Conservation (phyloP, 148 eudicot genomes). For the Vaccinium darrowii region DNA sequence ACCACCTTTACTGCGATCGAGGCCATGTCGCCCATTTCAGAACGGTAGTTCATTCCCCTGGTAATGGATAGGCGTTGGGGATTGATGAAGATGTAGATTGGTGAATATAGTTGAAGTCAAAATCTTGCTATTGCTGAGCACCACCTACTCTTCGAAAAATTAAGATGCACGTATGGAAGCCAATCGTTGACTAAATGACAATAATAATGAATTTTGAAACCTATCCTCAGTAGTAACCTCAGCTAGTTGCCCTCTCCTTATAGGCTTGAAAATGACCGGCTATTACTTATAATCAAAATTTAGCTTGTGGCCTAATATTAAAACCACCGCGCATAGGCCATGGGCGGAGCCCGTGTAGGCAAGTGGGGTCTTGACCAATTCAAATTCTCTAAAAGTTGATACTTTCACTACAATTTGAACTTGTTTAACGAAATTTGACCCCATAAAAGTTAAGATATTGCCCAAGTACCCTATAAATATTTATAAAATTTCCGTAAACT, state of each 20-base stretch:
- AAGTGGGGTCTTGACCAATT: too few species aligned
- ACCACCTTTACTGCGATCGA: neutral
- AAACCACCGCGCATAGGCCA: too few species aligned
- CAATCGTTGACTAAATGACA: neutral
- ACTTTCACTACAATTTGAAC: too few species aligned
- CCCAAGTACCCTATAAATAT: too few species aligned
- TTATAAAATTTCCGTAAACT: too few species aligned
- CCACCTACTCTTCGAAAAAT: too few species aligned
- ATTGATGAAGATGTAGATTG: neutral
- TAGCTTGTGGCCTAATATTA: neutral
- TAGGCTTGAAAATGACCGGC: neutral
- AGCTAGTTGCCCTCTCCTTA: neutral
- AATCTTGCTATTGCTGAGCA: neutral
- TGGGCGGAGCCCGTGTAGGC: too few species aligned
- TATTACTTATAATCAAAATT: neutral
- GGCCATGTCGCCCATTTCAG: neutral
- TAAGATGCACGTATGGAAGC: neutral
- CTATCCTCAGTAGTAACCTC: neutral
- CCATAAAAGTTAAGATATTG: too few species aligned
- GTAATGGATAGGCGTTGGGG: neutral
- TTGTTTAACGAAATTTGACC: too few species aligned
- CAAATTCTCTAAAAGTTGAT: too few species aligned
- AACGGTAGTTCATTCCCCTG: neutral
- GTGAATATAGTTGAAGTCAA: neutral
- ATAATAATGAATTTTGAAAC: neutral